phyloP scores from a whole-genome alignment of 805 yeast species.

The Suhomyces faveliae region DNA sequence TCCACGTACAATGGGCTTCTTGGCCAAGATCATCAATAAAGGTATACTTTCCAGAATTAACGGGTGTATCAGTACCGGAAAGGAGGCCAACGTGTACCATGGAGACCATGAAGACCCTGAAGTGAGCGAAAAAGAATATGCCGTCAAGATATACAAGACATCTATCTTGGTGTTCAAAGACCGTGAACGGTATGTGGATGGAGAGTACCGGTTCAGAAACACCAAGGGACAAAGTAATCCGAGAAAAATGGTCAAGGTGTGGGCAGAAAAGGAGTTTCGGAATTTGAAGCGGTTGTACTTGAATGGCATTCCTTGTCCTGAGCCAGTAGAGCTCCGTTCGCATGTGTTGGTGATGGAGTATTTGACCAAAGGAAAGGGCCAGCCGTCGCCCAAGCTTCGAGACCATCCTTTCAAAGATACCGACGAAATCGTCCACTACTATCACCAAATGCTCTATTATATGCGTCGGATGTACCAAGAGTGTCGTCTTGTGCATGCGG shows the following conservation, averaged over 20 bases:
- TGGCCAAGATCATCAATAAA: constrained; percentile 76
- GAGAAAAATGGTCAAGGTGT: constrained; percentile 92
- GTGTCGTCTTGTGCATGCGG: constrained; percentile 94
- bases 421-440: constrained; percentile 64
- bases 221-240: constrained; percentile 87
- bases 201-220: constrained; percentile 90
- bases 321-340: constrained; percentile 82
- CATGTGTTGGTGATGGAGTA: constrained; percentile 96
- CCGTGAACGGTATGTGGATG: constrained; percentile 92
- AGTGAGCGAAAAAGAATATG: constrained; percentile 53
- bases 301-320: constrained; percentile 89
- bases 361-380: constrained; percentile 72
- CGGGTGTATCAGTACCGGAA: constrained; percentile 95
- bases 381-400: constrained; percentile 85
- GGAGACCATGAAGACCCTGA: constrained; percentile 59
- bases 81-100: constrained; percentile 94
- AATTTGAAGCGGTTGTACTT: constrained; percentile 79
- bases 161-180: constrained; percentile 96
- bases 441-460: constrained; percentile 75
- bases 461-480: constrained; percentile 86
- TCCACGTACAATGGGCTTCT: constrained; percentile 84
- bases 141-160: constrained; percentile 93
- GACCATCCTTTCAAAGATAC: constrained; percentile 75
- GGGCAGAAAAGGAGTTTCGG: constrained; percentile 98
- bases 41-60: constrained; percentile 83